Evolutionary conservation across 805 yeast species (phyloP), one percentile per base, ranked within the genome.

Genomic region (Helenozyma rhizophorensis): DNA sequence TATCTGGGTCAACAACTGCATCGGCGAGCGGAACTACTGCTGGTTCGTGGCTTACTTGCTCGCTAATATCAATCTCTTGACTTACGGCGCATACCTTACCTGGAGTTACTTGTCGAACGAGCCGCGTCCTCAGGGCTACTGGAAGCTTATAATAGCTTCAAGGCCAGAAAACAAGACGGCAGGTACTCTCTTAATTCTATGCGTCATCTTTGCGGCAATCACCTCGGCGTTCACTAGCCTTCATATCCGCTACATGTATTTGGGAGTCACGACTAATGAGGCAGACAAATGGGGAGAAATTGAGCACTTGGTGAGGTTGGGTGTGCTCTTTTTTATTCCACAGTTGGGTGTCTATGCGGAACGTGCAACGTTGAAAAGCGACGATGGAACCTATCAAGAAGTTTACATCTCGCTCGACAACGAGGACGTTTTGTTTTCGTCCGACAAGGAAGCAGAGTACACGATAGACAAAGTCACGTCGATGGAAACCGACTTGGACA

Each of bases 191-290:
- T 51, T 62, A 13, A 44, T 76, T 14, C 48, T 80, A 26, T 62
- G 75, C n/a, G 51, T 57, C 1, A 33, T 67, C 11, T 65, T 78
- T 36, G 56, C 65, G 3, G 37, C 71, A 1, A 55, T 78, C n/a
- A 59, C 70, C 2, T 32, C 44, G 1, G 39, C 58, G n/a, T 73
- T 73, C 47, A 27, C 71, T 1, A 55, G 72, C 16, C 36, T 37
- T 28, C 27, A 35, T 31, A 24, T 76, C 16, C 50, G 66, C 21
- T 67, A 74, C 41, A 59, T 83, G 2, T 70, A 67, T 41, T 65
- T 72, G 25, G 95, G 95, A 0, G 78, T 78, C 53, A 83, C 93
- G 9, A 80, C 89, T 4, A 82, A 80, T 48, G 95, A 84, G 54
- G 60, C 73, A 12, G 76, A 67, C 31, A 84, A 84, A 50, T 84